These are phyloP conservation scores for Metschnikowia cerradonensis DNA, from an alignment of 805 yeast species.

Conservation along the genomic window DNA sequence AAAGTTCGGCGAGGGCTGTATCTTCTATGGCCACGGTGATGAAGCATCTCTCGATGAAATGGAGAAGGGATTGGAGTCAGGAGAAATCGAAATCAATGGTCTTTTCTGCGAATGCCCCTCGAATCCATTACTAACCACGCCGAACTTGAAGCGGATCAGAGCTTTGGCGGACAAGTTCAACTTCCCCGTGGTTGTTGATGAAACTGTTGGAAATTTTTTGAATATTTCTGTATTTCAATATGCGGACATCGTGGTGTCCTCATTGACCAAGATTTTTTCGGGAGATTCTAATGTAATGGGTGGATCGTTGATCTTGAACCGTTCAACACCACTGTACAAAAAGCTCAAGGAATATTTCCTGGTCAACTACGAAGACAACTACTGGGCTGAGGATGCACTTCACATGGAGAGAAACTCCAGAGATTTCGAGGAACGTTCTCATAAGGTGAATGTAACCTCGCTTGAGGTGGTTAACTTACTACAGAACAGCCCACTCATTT, in stretches of 20 bases:
- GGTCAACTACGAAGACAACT: slow-evolving; percentile 58
- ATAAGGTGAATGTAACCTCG: slow-evolving; percentile 54
- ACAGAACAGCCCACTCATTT: slow-evolving; percentile 48
- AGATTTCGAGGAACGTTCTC: slow-evolving; percentile 69
- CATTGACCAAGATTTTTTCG: slow-evolving; percentile 86
- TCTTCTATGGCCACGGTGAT: slow-evolving; percentile 83
- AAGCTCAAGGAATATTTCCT: slow-evolving; percentile 48
- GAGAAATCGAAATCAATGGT: slow-evolving; percentile 61
- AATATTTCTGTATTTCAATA: slow-evolving; percentile 77
- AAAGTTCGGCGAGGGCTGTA: slow-evolving; percentile 90
- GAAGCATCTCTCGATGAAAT: slow-evolving; percentile 61
- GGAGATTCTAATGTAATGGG: slow-evolving; percentile 97
- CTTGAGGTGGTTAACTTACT: slow-evolving; percentile 52
- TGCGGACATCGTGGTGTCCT: slow-evolving; percentile 83
- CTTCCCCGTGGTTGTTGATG: slow-evolving; percentile 85
- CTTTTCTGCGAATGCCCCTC: slow-evolving; percentile 93
- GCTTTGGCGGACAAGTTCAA: slow-evolving; percentile 62
- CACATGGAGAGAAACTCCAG: slow-evolving; percentile 89
- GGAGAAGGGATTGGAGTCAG: slow-evolving; percentile 51
- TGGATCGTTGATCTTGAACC: slow-evolving; percentile 80
- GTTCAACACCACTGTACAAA: slow-evolving; percentile 49
- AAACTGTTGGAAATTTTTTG: slow-evolving; percentile 87
- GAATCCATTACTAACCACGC: slow-evolving; percentile 86
- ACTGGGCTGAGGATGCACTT: slow-evolving; percentile 95
- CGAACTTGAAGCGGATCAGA: slow-evolving; percentile 64